A percentile compares a stretch with the other conserved stretches of the same genome.
These are phyloP conservation scores for Candida sphagnicola DNA, from an alignment of 805 yeast species.

Conservation along the genomic window DNA sequence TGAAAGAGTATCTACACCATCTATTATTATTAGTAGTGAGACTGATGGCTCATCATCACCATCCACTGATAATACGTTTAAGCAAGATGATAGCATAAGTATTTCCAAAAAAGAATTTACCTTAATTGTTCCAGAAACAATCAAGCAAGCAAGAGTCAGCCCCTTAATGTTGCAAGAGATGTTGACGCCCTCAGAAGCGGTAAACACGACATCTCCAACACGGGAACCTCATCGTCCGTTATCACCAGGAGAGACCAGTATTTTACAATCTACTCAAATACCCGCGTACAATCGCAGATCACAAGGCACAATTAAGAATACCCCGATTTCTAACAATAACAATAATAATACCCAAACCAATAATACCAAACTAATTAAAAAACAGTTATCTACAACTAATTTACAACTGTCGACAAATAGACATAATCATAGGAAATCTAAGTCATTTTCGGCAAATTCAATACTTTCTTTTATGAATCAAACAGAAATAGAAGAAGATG, in stretches of 20 bases:
- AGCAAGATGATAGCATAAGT: constrained; percentile 9
- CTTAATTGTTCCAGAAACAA: background rate
- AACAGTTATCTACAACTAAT: background rate
- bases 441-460: background rate
- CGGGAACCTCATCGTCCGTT: background rate
- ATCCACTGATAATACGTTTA: constrained; percentile 3
- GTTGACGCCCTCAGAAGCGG: constrained; percentile 9
- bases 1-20: constrained; percentile 2
- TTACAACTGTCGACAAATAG: background rate
- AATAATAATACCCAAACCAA: background rate
- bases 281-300: constrained; percentile 5
- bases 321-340: too few species aligned
- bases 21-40: constrained; percentile 4
- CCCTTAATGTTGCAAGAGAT: constrained; percentile 6
- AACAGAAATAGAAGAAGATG: constrained; percentile 1
- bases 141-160: background rate
- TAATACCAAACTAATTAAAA: background rate
- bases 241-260: constrained; percentile 3
- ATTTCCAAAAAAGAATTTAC: background rate
- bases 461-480: constrained; percentile 3
- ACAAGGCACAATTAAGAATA: background rate
- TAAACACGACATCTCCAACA: constrained; percentile 9
- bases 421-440: background rate
- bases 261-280: constrained; percentile 7
- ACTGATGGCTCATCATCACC: constrained; percentile 13